These are phyloP conservation scores for Rhodomyrtus psidioides DNA, from an alignment of 441 rosid species.

Conservation along the genomic window DNA sequence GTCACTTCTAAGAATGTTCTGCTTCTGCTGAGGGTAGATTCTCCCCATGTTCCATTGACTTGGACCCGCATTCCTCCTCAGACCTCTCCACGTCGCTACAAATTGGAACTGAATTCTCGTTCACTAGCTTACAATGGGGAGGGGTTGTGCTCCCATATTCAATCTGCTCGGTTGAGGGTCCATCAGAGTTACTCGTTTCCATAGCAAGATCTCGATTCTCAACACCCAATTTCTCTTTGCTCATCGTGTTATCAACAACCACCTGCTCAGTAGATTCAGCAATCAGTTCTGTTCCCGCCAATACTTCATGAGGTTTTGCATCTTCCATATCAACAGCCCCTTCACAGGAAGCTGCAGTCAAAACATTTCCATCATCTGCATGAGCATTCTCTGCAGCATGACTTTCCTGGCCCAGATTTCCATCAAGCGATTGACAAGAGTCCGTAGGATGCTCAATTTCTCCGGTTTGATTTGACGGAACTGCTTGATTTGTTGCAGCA, in stretches of 20 bases:
- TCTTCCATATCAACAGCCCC: not conserved
- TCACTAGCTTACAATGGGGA: not conserved
- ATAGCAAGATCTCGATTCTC: not conserved
- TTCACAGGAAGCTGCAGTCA: not conserved
- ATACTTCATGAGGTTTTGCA: not conserved
- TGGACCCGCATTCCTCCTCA: not conserved
- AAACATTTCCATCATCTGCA: not conserved
- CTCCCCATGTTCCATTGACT: not conserved
- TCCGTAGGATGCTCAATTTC: not conserved
- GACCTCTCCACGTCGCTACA: not conserved
- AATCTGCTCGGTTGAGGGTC: not conserved
- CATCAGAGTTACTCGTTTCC: not conserved
- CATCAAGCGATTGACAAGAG: not conserved
- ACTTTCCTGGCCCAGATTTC: not conserved
- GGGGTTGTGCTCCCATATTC: not conserved
- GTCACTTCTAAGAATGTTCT: not conserved
- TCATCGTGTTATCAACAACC: not conserved
- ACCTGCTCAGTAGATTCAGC: not conserved
- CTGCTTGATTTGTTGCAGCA: constrained; percentile 16
- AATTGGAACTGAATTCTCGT: not conserved
- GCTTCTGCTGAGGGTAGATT: not conserved
- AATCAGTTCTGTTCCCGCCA: not conserved
- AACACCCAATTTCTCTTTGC: not conserved
- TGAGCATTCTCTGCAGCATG: not conserved
- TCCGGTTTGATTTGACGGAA: constrained; percentile 4